These are phyloP conservation scores for Tympanopsis confertula DNA, from an alignment of 2,329 filamentous ascomycete genomes.

Conservation along the genomic window DNA sequence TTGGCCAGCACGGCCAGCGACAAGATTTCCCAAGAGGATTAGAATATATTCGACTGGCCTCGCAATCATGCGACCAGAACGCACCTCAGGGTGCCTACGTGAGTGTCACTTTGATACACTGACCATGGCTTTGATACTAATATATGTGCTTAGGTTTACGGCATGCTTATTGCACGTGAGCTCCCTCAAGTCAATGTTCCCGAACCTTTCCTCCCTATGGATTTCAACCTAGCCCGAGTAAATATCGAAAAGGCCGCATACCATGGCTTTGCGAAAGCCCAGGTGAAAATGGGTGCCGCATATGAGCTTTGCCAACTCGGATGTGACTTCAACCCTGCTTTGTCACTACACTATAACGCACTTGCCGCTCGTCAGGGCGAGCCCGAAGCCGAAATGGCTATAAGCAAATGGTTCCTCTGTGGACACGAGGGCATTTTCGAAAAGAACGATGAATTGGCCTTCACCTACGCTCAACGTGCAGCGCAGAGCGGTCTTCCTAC, in stretches of 20 bases:
- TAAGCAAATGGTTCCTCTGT: constrained; percentile 97
- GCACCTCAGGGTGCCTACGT: constrained; percentile 92
- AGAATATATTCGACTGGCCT: constrained; percentile 72
- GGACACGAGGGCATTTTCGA: constrained; percentile 84
- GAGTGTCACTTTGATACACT: background rate
- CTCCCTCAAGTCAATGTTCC: constrained; percentile 83
- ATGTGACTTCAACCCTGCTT: constrained; percentile 85
- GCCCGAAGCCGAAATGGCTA: constrained; percentile 83
- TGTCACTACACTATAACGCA: constrained; percentile 91
- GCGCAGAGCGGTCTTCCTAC: constrained; percentile 72
- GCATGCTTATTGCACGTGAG: constrained; percentile 84
- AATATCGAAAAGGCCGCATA: constrained; percentile 96
- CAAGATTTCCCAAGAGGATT: constrained; percentile 72
- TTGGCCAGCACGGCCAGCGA: constrained; percentile 82
- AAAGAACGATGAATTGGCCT: constrained; percentile 92
- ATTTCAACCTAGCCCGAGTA: constrained; percentile 63
- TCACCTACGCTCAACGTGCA: constrained; percentile 78
- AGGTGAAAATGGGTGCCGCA: constrained; percentile 91
- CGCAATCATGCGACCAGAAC: constrained; percentile 85
- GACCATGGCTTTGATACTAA: background rate
- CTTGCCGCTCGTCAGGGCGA: constrained; percentile 86
- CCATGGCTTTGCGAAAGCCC: constrained; percentile 88
- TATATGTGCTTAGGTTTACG: constrained; percentile 43
- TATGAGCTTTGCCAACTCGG: constrained; percentile 90
- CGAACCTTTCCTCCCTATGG: constrained; percentile 53